Percentiles rank a stretch among this genome's conserved stretches.
phyloP scores from a whole-genome alignment of 1,139 yeast genomes.

The Geotrichum klebahnii region DNA sequence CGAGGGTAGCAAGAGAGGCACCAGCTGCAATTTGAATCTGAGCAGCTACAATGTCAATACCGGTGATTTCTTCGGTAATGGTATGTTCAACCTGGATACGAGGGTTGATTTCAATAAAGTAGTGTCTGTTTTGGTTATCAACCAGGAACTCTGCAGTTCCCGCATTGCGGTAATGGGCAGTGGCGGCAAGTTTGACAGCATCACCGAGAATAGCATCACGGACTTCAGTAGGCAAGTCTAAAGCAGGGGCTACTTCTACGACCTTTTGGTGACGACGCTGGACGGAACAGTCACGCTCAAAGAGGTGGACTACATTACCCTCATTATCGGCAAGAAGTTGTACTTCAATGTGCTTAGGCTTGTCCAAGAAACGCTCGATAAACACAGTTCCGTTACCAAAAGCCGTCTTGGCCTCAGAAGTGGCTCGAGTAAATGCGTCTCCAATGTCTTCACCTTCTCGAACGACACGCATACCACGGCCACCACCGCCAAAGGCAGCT shows the following conservation, averaged over 20 bases:
- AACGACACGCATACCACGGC: conserved; percentile 99
- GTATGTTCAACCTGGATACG: conserved; percentile 99
- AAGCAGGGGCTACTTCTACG: conserved; percentile 99
- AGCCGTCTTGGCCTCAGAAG: conserved; percentile 88
- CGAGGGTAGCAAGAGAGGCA: conserved; percentile 86
- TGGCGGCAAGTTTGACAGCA: conserved; percentile 85
- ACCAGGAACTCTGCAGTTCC: conserved; percentile 98
- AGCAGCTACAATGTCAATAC: conserved; percentile 96
- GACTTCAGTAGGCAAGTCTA: conserved; percentile 72
- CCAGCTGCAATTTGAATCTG: conserved; percentile 99
- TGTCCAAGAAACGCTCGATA: conserved; percentile 90
- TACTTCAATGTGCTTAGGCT: conserved; percentile 96
- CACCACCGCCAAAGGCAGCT: conserved; percentile 99
- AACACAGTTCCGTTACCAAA: conserved; percentile 98
- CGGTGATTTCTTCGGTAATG: conserved; percentile 97
- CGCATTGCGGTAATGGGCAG: conserved; percentile 90
- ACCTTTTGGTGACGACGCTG: conserved; percentile 99
- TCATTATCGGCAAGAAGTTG: conserved; percentile 90
- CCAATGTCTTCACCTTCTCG: conserved; percentile 90
- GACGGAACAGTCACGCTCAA: conserved; percentile 97
- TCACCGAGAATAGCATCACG: conserved; percentile 90
- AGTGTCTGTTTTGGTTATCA: conserved; percentile 89
- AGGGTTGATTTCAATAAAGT: conserved; percentile 97
- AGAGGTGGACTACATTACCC: conserved; percentile 92
- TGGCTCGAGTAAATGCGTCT: conserved; percentile 92